These are phyloP conservation scores for Nakazawaea ishiwadae DNA, from an alignment of 805 yeast species.

Conservation along the genomic window DNA sequence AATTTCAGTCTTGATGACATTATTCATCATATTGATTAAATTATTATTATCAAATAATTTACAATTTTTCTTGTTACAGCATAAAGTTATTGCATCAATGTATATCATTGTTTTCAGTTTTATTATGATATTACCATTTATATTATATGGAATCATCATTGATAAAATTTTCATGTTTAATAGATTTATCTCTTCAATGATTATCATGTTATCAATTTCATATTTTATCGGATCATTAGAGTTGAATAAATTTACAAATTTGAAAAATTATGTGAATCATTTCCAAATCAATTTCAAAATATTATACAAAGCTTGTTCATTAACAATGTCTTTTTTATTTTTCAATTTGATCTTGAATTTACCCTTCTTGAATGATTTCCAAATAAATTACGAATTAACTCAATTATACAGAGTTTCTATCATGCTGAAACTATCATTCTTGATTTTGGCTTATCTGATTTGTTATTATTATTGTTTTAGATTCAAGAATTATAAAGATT, in stretches of 20 bases:
- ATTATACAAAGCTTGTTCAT: background rate
- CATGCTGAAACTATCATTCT: background rate
- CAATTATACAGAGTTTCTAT: background rate
- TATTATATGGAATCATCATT: background rate
- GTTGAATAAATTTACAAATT: background rate
- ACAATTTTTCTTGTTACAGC: background rate
- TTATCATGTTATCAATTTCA: constrained; percentile 1
- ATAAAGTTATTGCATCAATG: background rate
- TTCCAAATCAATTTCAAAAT: background rate
- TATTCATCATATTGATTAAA: background rate
- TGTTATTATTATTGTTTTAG: constrained; percentile 1
- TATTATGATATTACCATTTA: constrained; percentile 2
- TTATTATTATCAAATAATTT: background rate
- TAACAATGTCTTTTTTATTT: background rate
- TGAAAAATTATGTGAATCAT: background rate
- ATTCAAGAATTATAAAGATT: constrained; percentile 4
- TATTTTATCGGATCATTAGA: constrained; percentile 4
- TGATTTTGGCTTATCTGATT: background rate
- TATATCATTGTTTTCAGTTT: background rate
- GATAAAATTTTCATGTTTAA: constrained; percentile 2
- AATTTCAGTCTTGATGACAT: background rate
- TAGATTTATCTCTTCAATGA: constrained; percentile 1
- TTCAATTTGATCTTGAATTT: constrained; percentile 1
- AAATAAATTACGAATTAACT: background rate
- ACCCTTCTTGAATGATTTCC: constrained; percentile 2